These are phyloP conservation scores for Dianthus caryophyllus DNA, from an alignment of 148 eudicot genomes.

Conservation along the genomic window DNA sequence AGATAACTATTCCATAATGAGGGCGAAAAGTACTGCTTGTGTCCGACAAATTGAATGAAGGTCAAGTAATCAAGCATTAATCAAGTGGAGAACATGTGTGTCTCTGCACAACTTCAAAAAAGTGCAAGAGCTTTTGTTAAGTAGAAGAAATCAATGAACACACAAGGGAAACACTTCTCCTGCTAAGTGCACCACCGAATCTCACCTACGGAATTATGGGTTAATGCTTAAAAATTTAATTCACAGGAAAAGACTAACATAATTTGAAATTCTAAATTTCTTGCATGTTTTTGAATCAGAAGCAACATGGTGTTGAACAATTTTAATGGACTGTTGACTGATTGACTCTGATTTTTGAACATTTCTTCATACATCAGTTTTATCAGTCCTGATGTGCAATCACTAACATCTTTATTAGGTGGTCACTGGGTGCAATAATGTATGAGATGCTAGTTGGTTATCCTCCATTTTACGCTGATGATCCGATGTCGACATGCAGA, in stretches of 20 bases:
- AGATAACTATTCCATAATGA: no score
- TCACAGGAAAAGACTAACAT: neutral
- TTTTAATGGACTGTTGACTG: neutral
- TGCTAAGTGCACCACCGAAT: no score
- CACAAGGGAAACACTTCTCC: no score
- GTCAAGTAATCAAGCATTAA: no score
- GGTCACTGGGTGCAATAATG: conserved; percentile 98
- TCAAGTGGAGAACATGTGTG: no score
- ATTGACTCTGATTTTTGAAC: neutral
- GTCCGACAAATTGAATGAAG: no score
- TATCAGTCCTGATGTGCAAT: conserved; percentile 24
- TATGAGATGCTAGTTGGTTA: conserved; percentile 98
- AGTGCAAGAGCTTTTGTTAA: no score
- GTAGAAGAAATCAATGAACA: no score
- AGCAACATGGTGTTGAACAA: neutral
- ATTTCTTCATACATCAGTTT: conserved; percentile 5
- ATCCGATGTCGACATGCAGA: conserved; percentile 86
- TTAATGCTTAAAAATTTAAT: neutral
- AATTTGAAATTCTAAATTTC: neutral
- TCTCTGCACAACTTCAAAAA: no score
- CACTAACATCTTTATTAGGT: conserved; percentile 52
- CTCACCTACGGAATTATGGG: neutral
- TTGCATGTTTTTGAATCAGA: neutral
- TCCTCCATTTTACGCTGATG: conserved; percentile 95
- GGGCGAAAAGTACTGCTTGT: no score